Evolutionary conservation across 1,284 basidiomycete genomes (phyloP), one percentile per base, ranked within the genome.

Genomic region (Melanopsichium pennsylvanicum): DNA sequence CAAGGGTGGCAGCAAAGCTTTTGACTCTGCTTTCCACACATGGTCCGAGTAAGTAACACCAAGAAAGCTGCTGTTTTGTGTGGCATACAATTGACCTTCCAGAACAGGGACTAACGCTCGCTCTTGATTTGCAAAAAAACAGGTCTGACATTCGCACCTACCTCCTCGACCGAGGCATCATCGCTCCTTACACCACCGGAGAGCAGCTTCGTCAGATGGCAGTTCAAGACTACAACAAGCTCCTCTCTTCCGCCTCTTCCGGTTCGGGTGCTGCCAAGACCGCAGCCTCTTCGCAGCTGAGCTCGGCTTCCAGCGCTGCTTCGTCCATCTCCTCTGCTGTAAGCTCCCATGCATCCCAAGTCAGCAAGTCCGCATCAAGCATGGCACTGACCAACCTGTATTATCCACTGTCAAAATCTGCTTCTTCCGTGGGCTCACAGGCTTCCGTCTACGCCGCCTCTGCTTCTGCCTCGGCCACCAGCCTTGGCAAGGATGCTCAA

Each of bases 141-240:
- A 69, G 64, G 21, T 74, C 70, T 19, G 66, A 70, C 42, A 67
- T 81, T 16, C 79, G 79, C 23, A 62, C 70, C 32, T 81, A 78
- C 61, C 70, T 81, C 13, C 72, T 80, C 16, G 78, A 81, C 46
- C 73, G 76, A 13, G 78, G 78, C 57, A 70, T 80, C 54, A 64
- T 80, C 23, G 72, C 79, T 13, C 79, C 79, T 34, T 63, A 64
- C 44, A 69, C 69, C 31, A 78, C 68, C 7, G 58, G 63, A 35
- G 79, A 81, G 56, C 63, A 78, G 59, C 70, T 81, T 10, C 70
- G 75, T 16, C 56, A 62, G 47, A 48, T 78, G 31, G 79, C 79
- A 43, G 66, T 72, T 47, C 63, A 74, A 42, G 75, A 80, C 68
- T 79, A 77, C 46, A 38, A 58, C 48, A 62, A 60, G 54, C 43